Base-by-base conservation (phyloP, 1,139 yeast genomes). In the Wickerhamiella infanticola region DNA sequence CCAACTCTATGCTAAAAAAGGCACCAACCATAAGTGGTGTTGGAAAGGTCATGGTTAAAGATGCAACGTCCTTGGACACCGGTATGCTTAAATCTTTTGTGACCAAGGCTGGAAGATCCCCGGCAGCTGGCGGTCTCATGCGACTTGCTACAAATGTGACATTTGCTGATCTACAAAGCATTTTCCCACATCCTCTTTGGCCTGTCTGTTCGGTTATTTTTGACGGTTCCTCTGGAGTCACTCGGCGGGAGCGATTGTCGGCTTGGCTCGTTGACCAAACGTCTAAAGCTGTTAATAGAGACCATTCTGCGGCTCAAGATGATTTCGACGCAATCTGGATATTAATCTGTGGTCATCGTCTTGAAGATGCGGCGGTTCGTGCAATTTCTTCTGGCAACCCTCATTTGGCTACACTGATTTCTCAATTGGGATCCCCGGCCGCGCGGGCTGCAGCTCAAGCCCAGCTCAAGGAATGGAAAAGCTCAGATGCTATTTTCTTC, bases 341-440 rank as follows among this genome's bases (percentile, higher is more conserved):
- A 3, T 60, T 69, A 29, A 56, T 86, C 9, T 68, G 79, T 41
- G 67, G 74, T 3, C 78, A 82, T 43, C 73, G 79, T 46, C 58
- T 84, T 40, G 65, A 70, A 8, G 66, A 67, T 33, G 96, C 97
- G 1, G 69, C 81, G 6, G 66, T 68, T 37, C 51, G 66, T 1
- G 86, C 95, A 0, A 63, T 78, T 3, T 65, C 70, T 24, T 63
- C 80, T 0, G 70, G 70, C 9, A 81, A 81, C 55, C 63, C 72
- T 7, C 95, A 86, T 59, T 63, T 88, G 35, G 77, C 94, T 0
- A 77, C 75, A 0, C 57, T 84, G 27, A 62, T 88, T n/a, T 72
- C 95, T 0, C 63, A 82, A 43, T 63, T 81, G 11, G 94, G 83
- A 39, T 74, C 90, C 0, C 78, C 80, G 52, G 56, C 50, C 29